Evolutionary conservation across 352 stramenopile genomes (phyloP).

Genomic region (Pythium sp.): DNA sequence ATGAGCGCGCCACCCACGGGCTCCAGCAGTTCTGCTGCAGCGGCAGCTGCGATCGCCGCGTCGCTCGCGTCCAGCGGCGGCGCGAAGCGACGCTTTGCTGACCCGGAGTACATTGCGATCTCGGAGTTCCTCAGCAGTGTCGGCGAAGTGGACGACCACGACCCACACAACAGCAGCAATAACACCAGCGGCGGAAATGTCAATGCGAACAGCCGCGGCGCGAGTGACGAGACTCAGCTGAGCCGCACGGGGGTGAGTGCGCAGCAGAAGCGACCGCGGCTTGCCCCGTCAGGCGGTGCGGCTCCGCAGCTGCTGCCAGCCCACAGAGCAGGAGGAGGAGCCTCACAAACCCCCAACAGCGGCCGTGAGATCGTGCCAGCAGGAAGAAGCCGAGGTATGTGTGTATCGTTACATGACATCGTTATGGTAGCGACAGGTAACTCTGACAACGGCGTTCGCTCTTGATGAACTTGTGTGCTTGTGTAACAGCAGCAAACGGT

Average conservation of each 20-base stretch:
- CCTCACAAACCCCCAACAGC: neutral
- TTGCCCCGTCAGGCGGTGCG: neutral
- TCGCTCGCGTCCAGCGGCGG: constrained; percentile 5
- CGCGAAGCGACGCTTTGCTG: constrained; percentile 30
- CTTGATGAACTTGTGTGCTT: neutral
- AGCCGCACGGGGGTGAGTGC: neutral
- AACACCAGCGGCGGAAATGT: neutral
- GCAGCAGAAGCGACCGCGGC: constrained; percentile 17
- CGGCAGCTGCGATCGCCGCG: constrained; percentile 15
- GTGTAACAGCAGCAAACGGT: neutral
- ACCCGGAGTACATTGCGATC: constrained; percentile 63
- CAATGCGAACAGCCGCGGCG: neutral
- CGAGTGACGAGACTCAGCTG: neutral
- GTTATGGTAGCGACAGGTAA: neutral
- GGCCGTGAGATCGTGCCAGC: neutral
- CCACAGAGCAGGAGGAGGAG: neutral
- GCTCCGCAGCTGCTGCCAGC: neutral
- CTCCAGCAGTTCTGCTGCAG: constrained; percentile 2
- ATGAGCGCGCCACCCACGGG: constrained; percentile 7
- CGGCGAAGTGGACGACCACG: constrained; percentile 56
- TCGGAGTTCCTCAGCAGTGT: constrained; percentile 69
- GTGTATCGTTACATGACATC: neutral
- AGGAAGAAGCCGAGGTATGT: constrained; percentile 1
- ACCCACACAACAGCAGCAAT: constrained; percentile 1
- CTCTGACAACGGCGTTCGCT: neutral